Percentiles rank a stretch among this genome's conserved stretches.
Evolutionary conservation across 352 stramenopile genomes (phyloP).

Genomic region (Phytopythium cucurbitacearum): DNA sequence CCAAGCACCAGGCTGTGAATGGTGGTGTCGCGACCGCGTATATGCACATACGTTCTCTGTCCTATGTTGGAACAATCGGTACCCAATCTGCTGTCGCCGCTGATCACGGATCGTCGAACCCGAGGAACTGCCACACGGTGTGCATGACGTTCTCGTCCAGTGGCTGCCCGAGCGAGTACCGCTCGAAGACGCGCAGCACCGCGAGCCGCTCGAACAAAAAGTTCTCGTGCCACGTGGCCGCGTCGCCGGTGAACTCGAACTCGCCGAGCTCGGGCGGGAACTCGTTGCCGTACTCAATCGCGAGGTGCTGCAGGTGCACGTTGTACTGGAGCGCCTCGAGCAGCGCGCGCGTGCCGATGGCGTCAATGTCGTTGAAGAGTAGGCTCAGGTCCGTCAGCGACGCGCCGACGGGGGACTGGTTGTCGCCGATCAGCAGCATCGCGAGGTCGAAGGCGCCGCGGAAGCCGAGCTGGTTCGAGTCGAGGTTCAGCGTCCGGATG

Average conservation of each 20-base stretch:
- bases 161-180: conserved; percentile 28
- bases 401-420: conserved; percentile 26
- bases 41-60: too few relatives aligned
- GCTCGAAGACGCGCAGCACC: conserved; percentile 43
- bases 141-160: conserved; percentile 44
- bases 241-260: conserved; percentile 44
- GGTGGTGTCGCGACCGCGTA: not conserved
- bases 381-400: conserved; percentile 42
- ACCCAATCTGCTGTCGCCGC: not conserved
- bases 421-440: conserved; percentile 55
- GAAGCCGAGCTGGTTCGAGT: conserved; percentile 55
- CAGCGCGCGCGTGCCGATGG: conserved; percentile 43
- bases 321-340: conserved; percentile 51
- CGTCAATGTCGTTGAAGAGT: conserved; percentile 54
- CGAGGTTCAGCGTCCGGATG: conserved; percentile 40
- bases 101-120: conserved; percentile 33
- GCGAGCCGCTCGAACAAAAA: conserved; percentile 44
- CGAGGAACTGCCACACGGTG: conserved; percentile 49
- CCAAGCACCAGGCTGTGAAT: too few relatives aligned
- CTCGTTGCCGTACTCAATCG: conserved; percentile 53
- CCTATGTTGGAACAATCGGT: too few relatives aligned
- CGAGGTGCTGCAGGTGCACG: conserved; percentile 39
- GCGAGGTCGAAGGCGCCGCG: conserved; percentile 49
- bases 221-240: conserved; percentile 35
- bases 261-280: conserved; percentile 43